phyloP scores from a whole-genome alignment of 1,139 yeast genomes.

The Geotrichum phurueaensis region DNA sequence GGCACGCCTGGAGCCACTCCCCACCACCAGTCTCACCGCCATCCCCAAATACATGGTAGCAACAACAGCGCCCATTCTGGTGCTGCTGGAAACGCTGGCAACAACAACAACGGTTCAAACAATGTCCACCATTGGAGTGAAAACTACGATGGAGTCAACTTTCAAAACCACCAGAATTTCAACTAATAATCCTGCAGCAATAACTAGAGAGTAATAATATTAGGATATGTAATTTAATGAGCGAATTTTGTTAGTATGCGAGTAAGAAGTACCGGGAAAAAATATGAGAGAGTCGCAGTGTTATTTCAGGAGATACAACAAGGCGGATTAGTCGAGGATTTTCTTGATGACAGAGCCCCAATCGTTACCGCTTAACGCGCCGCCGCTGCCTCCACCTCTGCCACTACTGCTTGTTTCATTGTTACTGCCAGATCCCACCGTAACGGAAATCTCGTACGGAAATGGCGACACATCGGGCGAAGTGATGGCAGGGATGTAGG shows the following conservation, averaged over 20 bases:
- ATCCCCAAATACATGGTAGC: neutral
- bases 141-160: neutral
- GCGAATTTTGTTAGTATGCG: neutral
- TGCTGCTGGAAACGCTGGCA: neutral
- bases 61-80: neutral
- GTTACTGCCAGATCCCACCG: neutral
- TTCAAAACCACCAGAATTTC: neutral
- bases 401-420: neutral
- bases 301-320: neutral
- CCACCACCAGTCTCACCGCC: neutral
- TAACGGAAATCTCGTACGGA: constrained; percentile 46
- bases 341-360: constrained; percentile 35
- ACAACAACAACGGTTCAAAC: neutral
- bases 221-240: neutral
- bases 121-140: neutral
- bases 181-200: neutral
- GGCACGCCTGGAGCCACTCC: neutral
- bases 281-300: neutral
- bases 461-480: constrained; percentile 63
- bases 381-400: neutral
- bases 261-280: neutral
- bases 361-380: constrained; percentile 14
- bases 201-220: neutral
- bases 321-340: constrained; percentile 24
- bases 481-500: constrained; percentile 71